Percentiles rank a stretch among this genome's conserved stretches.
Conservation (phyloP, 192 early-diverging fungal genomes). For the Coemansia sp. region DNA sequence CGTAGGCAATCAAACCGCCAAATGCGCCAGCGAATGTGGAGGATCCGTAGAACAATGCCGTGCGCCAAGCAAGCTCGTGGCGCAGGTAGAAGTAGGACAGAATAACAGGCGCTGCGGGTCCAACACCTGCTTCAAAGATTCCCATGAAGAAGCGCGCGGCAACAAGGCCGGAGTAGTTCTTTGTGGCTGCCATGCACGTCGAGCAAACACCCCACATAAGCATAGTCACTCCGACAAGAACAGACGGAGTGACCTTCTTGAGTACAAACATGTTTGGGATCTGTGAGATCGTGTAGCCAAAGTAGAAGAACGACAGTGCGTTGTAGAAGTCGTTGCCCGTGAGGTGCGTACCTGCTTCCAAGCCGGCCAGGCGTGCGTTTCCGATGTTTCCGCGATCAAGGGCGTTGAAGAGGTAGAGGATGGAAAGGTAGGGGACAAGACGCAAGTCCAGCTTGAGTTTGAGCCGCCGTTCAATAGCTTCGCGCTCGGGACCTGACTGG, state of each 20-base stretch:
- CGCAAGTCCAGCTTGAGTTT: conserved; percentile 59
- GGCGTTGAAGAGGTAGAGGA: conserved; percentile 68
- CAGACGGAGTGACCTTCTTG: conserved; percentile 59
- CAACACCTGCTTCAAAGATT: conserved; percentile 67
- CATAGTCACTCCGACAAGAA: conserved; percentile 66
- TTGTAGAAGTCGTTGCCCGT: conserved; percentile 52
- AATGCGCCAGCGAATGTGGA: conserved; percentile 74
- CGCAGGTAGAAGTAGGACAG: conserved; percentile 73
- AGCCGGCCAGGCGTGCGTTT: conserved; percentile 61
- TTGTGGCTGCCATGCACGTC: conserved; percentile 60
- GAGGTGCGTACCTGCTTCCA: conserved; percentile 53
- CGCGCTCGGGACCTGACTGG: conserved; percentile 42
- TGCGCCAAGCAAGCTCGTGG: conserved; percentile 64
- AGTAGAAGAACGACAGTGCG: conserved; percentile 55
- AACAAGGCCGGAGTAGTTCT: conserved; percentile 26
- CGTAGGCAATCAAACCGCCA: conserved; percentile 74
- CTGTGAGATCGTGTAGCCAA: conserved; percentile 71
- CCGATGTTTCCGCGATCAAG: conserved; percentile 78
- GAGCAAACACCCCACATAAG: conserved; percentile 69
- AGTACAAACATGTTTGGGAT: conserved; percentile 77
- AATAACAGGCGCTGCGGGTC: conserved; percentile 69
- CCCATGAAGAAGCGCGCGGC: conserved; percentile 58
- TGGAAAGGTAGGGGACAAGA: conserved; percentile 61
- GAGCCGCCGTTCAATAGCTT: conserved; percentile 45
- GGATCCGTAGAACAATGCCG: conserved; percentile 66